A percentile compares a stretch with the other conserved stretches of the same genome.
Conservation (phyloP, 768 basidiomycete species). For the Boletus subparvulus region DNA sequence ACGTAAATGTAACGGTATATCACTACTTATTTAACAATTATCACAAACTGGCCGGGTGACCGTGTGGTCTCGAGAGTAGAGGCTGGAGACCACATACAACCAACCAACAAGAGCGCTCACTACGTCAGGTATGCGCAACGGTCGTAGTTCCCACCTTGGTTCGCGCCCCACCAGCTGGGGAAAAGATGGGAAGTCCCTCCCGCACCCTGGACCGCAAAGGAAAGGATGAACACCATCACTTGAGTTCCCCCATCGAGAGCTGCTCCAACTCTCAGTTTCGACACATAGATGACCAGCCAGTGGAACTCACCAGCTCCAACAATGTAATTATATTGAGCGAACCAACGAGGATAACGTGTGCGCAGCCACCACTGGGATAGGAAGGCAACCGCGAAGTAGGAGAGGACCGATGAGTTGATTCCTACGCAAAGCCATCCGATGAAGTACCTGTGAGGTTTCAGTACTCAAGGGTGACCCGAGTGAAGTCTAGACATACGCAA, state of each 20-base stretch:
- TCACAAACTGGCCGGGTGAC: not conserved
- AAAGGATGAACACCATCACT: conserved; percentile 56
- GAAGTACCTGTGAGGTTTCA: conserved; percentile 31
- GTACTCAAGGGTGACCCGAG: not conserved
- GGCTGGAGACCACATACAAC: not conserved
- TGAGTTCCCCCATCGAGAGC: conserved; percentile 42
- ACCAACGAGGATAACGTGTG: conserved; percentile 61
- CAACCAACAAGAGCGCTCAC: not conserved
- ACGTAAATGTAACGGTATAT: too few relatives aligned
- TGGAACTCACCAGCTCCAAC: conserved; percentile 50
- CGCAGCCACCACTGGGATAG: conserved; percentile 62
- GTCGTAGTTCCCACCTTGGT: conserved; percentile 46
- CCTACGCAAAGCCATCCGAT: conserved; percentile 50
- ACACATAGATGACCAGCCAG: not conserved
- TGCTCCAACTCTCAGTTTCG: conserved; percentile 6
- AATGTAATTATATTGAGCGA: conserved; percentile 64
- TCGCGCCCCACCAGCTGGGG: conserved; percentile 59
- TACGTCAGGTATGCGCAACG: conserved; percentile 25
- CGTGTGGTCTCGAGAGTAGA: not conserved
- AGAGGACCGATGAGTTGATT: conserved; percentile 51
- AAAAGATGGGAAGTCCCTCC: conserved; percentile 48
- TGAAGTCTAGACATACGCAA: conserved; percentile 18
- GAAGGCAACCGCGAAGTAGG: conserved; percentile 51
- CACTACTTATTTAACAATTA: not conserved
- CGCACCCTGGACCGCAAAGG: conserved; percentile 52